Conservation (phyloP, 2,329 filamentous ascomycete genomes). For the Claviceps paspali region DNA sequence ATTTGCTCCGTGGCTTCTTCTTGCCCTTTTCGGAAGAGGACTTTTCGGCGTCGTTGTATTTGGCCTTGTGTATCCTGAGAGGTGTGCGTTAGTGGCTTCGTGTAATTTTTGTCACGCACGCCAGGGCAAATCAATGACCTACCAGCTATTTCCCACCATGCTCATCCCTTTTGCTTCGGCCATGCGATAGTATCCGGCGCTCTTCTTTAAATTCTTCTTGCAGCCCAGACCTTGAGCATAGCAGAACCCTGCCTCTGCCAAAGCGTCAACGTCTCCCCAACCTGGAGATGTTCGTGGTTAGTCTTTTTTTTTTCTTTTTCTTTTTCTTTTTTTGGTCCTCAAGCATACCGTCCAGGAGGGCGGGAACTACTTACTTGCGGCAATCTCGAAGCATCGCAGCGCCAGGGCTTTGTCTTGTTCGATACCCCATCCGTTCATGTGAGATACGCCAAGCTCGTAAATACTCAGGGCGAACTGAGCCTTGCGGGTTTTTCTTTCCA, state of each 20-base stretch:
- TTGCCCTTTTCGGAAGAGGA: constrained; percentile 30
- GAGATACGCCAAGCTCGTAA: constrained; percentile 90
- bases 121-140: constrained; percentile 22
- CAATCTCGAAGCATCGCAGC: constrained; percentile 89
- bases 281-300: constrained; percentile 23
- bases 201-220: constrained; percentile 93
- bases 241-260: constrained; percentile 90
- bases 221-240: constrained; percentile 87
- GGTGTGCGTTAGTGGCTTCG: neutral
- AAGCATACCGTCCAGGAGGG: too few species aligned
- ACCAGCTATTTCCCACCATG: constrained; percentile 99
- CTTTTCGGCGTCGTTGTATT: constrained; percentile 58
- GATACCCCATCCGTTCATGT: constrained; percentile 97
- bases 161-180: constrained; percentile 89
- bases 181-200: constrained; percentile 75
- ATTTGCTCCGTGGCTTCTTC: constrained; percentile 62
- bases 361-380: constrained; percentile 47
- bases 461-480: constrained; percentile 91
- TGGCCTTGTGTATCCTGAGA: constrained; percentile 84
- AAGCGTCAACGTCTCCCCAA: constrained; percentile 90
- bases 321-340: too few species aligned
- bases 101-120: neutral
- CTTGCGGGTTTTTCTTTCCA: constrained; percentile 67
- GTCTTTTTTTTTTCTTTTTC: too few species aligned
- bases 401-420: constrained; percentile 81